Conservation (phyloP, 495 filamentous ascomycete species). For the Gamarada debralockiae region DNA sequence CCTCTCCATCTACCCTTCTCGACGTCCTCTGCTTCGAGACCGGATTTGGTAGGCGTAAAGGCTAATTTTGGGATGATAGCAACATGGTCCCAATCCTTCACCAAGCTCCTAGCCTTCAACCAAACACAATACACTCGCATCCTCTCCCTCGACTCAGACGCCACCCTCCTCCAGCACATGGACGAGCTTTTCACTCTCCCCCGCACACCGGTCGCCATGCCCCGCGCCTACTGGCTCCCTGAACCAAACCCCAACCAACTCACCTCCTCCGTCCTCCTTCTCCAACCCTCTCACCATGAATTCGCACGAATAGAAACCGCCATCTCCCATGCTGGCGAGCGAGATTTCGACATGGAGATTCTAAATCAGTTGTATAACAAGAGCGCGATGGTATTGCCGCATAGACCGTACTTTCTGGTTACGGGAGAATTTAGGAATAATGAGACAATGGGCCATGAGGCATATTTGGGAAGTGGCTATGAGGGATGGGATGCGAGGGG, state of each 20-base stretch:
- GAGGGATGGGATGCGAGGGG: constrained; percentile 66
- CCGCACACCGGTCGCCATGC: constrained; percentile 54
- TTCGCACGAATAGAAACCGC: constrained; percentile 48
- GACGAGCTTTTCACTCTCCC: constrained; percentile 78
- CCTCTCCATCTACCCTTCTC: background rate
- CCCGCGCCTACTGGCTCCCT: constrained; percentile 67
- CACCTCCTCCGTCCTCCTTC: constrained; percentile 59
- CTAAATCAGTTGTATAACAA: constrained; percentile 67
- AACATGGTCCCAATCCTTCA: constrained; percentile 57
- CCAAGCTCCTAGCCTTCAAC: constrained; percentile 69
- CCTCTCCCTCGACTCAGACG: constrained; percentile 66
- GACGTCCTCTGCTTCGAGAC: too few relatives aligned
- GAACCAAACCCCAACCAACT: constrained; percentile 41
- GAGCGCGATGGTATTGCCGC: constrained; percentile 68
- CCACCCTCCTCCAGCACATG: constrained; percentile 57
- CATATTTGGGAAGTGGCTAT: constrained; percentile 59
- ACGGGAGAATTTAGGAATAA: constrained; percentile 64
- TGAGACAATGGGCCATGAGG: constrained; percentile 40
- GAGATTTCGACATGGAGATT: constrained; percentile 69
- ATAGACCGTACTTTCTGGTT: constrained; percentile 66
- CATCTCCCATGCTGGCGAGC: constrained; percentile 33
- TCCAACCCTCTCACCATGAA: constrained; percentile 55
- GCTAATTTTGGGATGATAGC: too few relatives aligned
- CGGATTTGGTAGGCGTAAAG: too few relatives aligned
- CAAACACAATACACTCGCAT: constrained; percentile 65